Conservation (phyloP, 768 basidiomycete genomes). For the Trametes cingulata region DNA sequence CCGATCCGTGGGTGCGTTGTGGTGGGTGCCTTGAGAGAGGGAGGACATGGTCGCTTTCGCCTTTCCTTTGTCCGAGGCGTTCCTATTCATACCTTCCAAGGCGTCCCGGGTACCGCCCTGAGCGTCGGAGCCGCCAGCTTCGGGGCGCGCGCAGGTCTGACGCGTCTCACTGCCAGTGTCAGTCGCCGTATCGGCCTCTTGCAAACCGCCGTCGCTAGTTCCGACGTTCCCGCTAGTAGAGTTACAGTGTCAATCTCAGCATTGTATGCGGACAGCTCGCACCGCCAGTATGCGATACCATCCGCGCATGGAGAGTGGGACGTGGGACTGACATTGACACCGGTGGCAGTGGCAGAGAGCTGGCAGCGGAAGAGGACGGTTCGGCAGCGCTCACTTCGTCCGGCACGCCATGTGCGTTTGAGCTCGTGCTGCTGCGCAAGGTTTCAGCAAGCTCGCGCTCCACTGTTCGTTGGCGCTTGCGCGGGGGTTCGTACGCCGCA, state of each 20-base stretch:
- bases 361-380: not conserved
- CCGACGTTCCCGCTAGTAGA: not conserved
- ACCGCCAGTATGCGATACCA: not conserved
- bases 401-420: not conserved
- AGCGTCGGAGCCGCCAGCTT: not conserved
- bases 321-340: not conserved
- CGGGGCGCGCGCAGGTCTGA: conserved; percentile 3
- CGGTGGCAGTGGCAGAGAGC: not conserved
- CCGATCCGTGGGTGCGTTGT: not conserved
- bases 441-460: not conserved
- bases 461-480: conserved; percentile 22
- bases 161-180: conserved; percentile 4
- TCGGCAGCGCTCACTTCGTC: not conserved
- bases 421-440: not conserved
- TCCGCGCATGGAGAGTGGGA: not conserved
- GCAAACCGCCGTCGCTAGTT: not conserved
- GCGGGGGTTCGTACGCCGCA: conserved; percentile 9
- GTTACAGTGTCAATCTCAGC: not conserved
- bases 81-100: conserved; percentile 1
- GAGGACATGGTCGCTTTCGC: not conserved
- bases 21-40: not conserved
- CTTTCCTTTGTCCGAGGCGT: not conserved
- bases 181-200: not conserved
- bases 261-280: not conserved
- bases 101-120: not conserved